These are phyloP conservation scores for Conticribra weissflogii DNA, from an alignment of 108 stramenopile genomes.

Conservation along the genomic window DNA sequence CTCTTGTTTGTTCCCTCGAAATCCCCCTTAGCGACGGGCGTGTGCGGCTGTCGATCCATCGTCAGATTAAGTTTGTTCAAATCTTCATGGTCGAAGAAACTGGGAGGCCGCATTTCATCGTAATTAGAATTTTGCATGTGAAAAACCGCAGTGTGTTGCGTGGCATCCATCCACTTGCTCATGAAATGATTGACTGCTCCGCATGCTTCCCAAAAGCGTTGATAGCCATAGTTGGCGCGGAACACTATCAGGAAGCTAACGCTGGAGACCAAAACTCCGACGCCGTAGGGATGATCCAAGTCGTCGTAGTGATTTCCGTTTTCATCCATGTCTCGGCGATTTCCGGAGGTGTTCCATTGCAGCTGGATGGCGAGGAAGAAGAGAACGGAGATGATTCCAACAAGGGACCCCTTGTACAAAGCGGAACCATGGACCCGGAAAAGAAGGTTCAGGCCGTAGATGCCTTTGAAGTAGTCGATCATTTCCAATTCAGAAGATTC, in stretches of 20 bases:
- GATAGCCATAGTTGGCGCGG: conserved; percentile 68
- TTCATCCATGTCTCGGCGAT: not conserved
- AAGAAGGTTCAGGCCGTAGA: conserved; percentile 64
- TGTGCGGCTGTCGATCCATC: conserved; percentile 53
- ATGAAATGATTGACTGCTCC: conserved; percentile 49
- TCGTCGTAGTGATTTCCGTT: conserved; percentile 16
- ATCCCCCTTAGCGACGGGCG: not conserved
- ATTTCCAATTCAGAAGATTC: conserved; percentile 40
- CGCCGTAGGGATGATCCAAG: conserved; percentile 69
- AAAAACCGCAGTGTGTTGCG: conserved; percentile 56
- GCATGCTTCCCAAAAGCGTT: conserved; percentile 71
- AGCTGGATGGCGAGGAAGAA: conserved; percentile 46
- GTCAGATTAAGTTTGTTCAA: conserved; percentile 61
- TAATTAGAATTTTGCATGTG: conserved; percentile 68
- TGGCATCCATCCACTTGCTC: conserved; percentile 75
- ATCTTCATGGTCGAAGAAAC: conserved; percentile 61
- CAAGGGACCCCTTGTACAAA: conserved; percentile 65
- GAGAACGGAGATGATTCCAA: conserved; percentile 53
- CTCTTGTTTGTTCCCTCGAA: not conserved
- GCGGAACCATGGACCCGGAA: conserved; percentile 73
- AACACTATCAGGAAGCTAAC: conserved; percentile 73
- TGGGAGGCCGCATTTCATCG: conserved; percentile 53
- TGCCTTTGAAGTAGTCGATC: conserved; percentile 77
- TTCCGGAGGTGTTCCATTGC: conserved; percentile 10
- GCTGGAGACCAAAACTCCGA: conserved; percentile 61